Evolutionary conservation across 495 filamentous ascomycete genomes (phyloP).

Genomic region (Apodospora peruviana): DNA sequence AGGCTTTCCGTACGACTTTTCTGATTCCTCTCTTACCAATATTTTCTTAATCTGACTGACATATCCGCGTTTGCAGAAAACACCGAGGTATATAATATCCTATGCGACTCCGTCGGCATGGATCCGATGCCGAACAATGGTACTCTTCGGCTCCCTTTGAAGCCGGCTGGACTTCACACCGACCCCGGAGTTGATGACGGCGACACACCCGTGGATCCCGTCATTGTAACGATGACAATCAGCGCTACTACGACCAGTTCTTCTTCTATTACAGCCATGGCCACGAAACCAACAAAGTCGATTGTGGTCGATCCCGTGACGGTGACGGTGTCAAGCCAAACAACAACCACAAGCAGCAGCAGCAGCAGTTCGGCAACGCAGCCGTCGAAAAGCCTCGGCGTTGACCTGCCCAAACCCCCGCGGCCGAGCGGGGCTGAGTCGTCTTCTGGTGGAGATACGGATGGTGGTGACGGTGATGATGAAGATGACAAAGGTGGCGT

Average conservation of each 20-base stretch:
- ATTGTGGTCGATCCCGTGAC: conserved; percentile 9
- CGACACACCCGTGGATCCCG: conserved; percentile 30
- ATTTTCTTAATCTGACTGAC: conserved; percentile 2
- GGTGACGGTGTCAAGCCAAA: not conserved
- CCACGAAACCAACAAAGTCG: conserved; percentile 11
- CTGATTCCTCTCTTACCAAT: not conserved
- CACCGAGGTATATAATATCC: conserved; percentile 87
- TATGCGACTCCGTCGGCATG: conserved; percentile 79
- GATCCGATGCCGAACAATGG: conserved; percentile 71
- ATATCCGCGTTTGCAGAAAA: conserved; percentile 62
- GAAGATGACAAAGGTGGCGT: conserved; percentile 5
- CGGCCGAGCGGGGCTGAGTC: conserved; percentile 15
- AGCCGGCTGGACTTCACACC: conserved; percentile 59
- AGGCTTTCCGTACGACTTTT: conserved; percentile 67
- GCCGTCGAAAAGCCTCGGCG: conserved; percentile 8
- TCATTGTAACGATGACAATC: not conserved
- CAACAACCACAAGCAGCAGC: not conserved
- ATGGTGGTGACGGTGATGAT: conserved; percentile 8
- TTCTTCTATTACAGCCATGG: not conserved
- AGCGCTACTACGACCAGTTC: not conserved
- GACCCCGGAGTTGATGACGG: conserved; percentile 23
- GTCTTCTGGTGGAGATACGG: no score
- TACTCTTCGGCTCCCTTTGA: conserved; percentile 74
- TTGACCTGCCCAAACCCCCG: conserved; percentile 14
- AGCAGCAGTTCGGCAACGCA: no score